phyloP scores from a whole-genome alignment of 768 basidiomycete genomes.

The Lyophyllum decastes region DNA sequence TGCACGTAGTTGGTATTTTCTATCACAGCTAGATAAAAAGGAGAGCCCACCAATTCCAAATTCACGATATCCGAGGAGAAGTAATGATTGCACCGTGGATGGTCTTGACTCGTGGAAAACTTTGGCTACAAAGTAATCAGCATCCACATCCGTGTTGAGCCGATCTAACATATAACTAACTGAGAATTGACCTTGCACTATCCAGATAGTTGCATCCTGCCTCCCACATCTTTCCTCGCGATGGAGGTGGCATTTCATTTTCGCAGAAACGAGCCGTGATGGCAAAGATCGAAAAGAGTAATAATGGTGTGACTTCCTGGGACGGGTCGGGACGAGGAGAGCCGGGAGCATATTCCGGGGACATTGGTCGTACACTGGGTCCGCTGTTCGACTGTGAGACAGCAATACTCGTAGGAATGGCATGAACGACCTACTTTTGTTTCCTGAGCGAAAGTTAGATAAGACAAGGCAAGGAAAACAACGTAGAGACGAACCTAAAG shows the following conservation, averaged over 20 bases:
- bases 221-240: conserved; percentile 66
- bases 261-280: conserved; percentile 74
- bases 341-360: conserved; percentile 28
- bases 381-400: neutral
- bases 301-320: conserved; percentile 65
- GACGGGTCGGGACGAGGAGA: conserved; percentile 52
- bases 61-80: conserved; percentile 81
- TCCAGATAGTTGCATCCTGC: conserved; percentile 66
- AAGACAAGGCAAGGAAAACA: neutral
- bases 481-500: conserved; percentile 38
- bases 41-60: conserved; percentile 64
- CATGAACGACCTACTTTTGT: conserved; percentile 12
- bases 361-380: conserved; percentile 19
- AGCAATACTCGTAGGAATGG: neutral
- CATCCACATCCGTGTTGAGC: conserved; percentile 7
- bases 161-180: conserved; percentile 35
- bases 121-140: conserved; percentile 40
- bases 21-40: neutral
- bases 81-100: conserved; percentile 78
- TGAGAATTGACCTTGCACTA: conserved; percentile 62
- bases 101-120: conserved; percentile 68
- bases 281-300: conserved; percentile 81
- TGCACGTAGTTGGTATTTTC: conserved; percentile 12
- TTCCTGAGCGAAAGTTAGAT: conserved; percentile 12
- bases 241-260: conserved; percentile 45